Percentiles rank a stretch among this genome's conserved stretches.
phyloP scores from a whole-genome alignment of 2,329 filamentous ascomycete genomes.

The Nigrospora osmanthi region DNA sequence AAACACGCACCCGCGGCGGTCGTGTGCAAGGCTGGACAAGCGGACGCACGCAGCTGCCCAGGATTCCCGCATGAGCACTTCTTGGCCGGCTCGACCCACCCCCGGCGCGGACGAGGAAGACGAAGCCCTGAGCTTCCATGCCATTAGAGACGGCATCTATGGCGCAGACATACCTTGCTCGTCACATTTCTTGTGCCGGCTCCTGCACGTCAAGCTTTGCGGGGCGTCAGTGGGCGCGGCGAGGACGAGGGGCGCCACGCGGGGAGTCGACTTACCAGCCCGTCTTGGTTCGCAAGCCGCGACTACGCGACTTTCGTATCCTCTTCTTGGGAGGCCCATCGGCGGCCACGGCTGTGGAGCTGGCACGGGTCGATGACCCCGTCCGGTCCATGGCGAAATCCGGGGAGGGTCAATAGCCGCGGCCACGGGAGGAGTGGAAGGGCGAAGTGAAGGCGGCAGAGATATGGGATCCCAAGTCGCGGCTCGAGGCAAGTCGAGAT shows the following conservation, averaged over 20 bases:
- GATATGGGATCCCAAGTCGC: too few species aligned
- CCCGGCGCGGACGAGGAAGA: too few species aligned
- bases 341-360: too few species aligned
- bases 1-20: too few species aligned
- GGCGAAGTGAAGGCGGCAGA: too few species aligned
- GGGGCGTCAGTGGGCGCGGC: background rate
- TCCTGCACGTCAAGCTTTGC: conserved; percentile 7
- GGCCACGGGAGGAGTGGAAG: too few species aligned
- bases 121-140: too few species aligned
- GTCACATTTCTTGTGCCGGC: conserved; percentile 13
- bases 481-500: too few species aligned
- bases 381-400: too few species aligned
- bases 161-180: conserved; percentile 7
- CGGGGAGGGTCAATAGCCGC: too few species aligned
- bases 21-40: background rate
- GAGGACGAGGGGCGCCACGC: background rate
- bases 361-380: too few species aligned
- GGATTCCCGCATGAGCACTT: background rate
- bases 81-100: background rate
- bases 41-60: background rate
- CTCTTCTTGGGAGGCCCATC: conserved; percentile 3
- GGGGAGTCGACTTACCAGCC: conserved; percentile 7
- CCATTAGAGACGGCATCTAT: too few species aligned
- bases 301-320: conserved; percentile 11
- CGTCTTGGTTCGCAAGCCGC: conserved; percentile 12